Evolutionary conservation across 2,329 filamentous ascomycete species (phyloP), one percentile per base, ranked within the genome.

Genomic region (Tolypocladium album): DNA sequence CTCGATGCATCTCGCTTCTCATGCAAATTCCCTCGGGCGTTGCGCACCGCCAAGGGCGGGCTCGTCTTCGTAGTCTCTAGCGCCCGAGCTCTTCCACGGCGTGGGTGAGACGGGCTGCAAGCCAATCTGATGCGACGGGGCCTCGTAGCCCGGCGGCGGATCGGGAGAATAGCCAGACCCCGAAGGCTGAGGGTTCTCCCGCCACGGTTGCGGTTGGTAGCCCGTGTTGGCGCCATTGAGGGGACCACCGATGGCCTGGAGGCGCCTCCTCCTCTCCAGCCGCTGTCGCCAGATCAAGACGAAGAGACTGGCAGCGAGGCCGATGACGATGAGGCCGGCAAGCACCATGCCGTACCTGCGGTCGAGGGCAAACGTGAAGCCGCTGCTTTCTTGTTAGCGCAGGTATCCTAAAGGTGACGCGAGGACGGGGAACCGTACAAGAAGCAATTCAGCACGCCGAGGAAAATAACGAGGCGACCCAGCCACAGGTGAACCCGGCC

Each of bases 381-480:
- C 85, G 6, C 81, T 83, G 56, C 11, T 47, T 3, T 31, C 4
- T 12, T 3, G 43, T 59, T 7, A 56, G 56, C 38, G 45, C 17
- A n/a, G 12, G 36, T 20, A 24, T 17, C 6, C 36, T 27, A 12
- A 12, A 40, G 7, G 4, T 17, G 8, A 39, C 39, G 56, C 50
- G 13, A 52, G 9, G 24, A 17, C 7, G 22, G 7, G 39, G 47
- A 34, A 31, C 73, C 80, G 63, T 72, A 82, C 81, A 85, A 70
- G 63, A 85, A 84, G 27, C 76, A 81, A 63, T 87, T 86, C 59
- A 80, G 65, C 20, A 82, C 72, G 53, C 82, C 84, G 4, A 84
- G 66, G 12, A 78, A 67, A 24, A 87, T 75, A 42, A 83, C 74
- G 4, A 79, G 55, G 17, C 83, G 78, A 2, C 85, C 85, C 3